Conservation (phyloP, 805 yeast genomes). For the Candida silvicultrix region DNA sequence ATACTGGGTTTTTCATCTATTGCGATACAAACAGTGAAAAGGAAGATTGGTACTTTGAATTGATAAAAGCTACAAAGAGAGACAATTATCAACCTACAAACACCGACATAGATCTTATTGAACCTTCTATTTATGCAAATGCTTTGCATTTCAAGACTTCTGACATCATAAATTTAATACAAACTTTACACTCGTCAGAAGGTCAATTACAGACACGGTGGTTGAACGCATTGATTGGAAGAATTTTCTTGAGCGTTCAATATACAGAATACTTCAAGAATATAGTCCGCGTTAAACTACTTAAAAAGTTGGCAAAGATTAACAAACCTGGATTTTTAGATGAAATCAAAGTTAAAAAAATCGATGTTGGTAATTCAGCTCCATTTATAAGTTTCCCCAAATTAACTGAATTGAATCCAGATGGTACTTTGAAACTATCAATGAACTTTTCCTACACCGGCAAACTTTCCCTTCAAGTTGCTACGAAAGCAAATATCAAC, state of each 20-base stretch:
- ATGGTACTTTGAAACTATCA: conserved; percentile 64
- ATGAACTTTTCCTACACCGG: conserved; percentile 68
- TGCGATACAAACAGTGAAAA: conserved; percentile 75
- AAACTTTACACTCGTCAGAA: conserved; percentile 72
- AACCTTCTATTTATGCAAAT: conserved; percentile 62
- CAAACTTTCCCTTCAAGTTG: conserved; percentile 63
- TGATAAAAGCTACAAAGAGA: conserved; percentile 68
- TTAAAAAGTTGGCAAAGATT: conserved; percentile 68
- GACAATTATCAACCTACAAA: conserved; percentile 16
- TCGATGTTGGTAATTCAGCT: conserved; percentile 73
- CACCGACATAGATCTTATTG: conserved; percentile 28
- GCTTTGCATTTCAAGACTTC: conserved; percentile 66
- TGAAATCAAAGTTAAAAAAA: conserved; percentile 65
- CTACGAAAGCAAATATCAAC: conserved; percentile 73
- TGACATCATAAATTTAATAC: conserved; percentile 69
- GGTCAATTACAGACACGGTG: conserved; percentile 81
- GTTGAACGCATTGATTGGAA: conserved; percentile 84
- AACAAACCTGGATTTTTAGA: conserved; percentile 86
- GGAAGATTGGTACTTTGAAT: conserved; percentile 89
- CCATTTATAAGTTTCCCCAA: conserved; percentile 76
- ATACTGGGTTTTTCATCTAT: conserved; percentile 51
- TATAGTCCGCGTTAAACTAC: conserved; percentile 51
- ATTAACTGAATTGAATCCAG: conserved; percentile 65
- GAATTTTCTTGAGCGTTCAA: conserved; percentile 73
- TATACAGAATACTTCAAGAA: conserved; percentile 61